Evolutionary conservation across 2,329 filamentous ascomycete genomes (phyloP).

Genomic region (Curvularia eragrostidis): DNA sequence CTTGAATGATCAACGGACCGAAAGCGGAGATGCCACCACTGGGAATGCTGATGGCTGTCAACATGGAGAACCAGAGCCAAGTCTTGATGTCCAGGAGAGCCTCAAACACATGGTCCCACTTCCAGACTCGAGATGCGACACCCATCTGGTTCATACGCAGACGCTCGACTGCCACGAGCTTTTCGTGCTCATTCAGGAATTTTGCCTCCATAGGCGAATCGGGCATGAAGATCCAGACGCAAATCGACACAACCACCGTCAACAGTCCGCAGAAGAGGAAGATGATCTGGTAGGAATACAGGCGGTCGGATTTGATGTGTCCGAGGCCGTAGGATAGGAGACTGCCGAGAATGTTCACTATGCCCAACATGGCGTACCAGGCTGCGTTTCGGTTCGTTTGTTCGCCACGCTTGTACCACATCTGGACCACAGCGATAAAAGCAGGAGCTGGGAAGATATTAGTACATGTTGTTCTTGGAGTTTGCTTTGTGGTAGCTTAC

Average conservation of each 20-base stretch:
- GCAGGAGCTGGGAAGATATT: constrained; percentile 32
- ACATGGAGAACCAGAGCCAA: constrained; percentile 62
- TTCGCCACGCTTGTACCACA: constrained; percentile 68
- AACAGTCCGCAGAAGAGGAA: constrained; percentile 51
- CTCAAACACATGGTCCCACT: constrained; percentile 63
- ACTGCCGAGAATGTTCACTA: constrained; percentile 63
- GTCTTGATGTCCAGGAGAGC: constrained; percentile 65
- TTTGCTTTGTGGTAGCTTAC: constrained; percentile 20
- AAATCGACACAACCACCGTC: constrained; percentile 59
- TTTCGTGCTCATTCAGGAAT: constrained; percentile 64
- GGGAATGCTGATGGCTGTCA: constrained; percentile 53
- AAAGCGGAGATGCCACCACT: constrained; percentile 67
- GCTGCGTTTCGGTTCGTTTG: constrained; percentile 64
- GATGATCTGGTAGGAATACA: constrained; percentile 50
- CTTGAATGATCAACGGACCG: constrained; percentile 64
- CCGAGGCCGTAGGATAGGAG: constrained; percentile 66
- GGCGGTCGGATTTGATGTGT: constrained; percentile 58
- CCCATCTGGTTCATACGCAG: constrained; percentile 53
- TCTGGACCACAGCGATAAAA: constrained; percentile 44
- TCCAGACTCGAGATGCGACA: constrained; percentile 55
- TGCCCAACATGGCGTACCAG: constrained; percentile 68
- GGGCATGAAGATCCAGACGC: constrained; percentile 64
- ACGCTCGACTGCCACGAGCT: constrained; percentile 64
- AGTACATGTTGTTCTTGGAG: not conserved
- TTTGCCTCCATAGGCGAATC: constrained; percentile 68